Conservation (phyloP, 495 filamentous ascomycete species). For the Umbilicaria muhlenbergii region DNA sequence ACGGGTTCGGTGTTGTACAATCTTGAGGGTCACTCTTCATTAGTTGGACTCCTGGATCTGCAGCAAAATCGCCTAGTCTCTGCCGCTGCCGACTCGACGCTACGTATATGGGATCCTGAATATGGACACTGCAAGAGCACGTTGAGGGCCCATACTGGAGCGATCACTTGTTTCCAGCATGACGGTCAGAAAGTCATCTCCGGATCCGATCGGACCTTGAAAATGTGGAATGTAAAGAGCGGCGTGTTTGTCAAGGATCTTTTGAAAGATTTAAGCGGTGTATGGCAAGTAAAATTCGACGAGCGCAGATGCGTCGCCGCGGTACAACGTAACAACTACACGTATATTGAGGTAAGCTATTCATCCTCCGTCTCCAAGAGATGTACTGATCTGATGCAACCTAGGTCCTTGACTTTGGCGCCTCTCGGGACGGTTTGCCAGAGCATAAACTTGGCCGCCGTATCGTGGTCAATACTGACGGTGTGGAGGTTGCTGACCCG, state of each 20-base stretch:
- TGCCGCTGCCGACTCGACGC: constrained; percentile 85
- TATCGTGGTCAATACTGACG: constrained; percentile 55
- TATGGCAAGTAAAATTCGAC: constrained; percentile 99
- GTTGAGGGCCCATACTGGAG: constrained; percentile 83
- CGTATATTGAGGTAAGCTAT: constrained; percentile 81
- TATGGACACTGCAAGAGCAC: constrained; percentile 80
- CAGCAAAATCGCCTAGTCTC: constrained; percentile 80
- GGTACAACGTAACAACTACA: constrained; percentile 80
- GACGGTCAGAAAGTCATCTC: constrained; percentile 95
- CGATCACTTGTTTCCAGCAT: constrained; percentile 98
- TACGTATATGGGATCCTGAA: constrained; percentile 95
- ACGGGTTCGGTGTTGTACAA: constrained; percentile 75
- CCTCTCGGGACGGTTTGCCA: constrained; percentile 64
- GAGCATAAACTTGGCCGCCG: constrained; percentile 62
- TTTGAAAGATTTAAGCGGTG: constrained; percentile 84
- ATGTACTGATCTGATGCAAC: neutral
- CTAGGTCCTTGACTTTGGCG: constrained; percentile 83
- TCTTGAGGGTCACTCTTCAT: constrained; percentile 83
- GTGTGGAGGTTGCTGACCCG: constrained; percentile 24
- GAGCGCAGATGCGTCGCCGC: constrained; percentile 90
- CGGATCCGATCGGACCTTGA: constrained; percentile 85
- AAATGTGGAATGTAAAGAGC: constrained; percentile 95
- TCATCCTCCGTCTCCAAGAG: neutral
- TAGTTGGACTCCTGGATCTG: constrained; percentile 84
- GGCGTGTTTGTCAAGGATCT: constrained; percentile 90